Evolutionary conservation across 805 yeast species (phyloP), one percentile per base, ranked within the genome.

Genomic region (Kodamaea neixiangensis): DNA sequence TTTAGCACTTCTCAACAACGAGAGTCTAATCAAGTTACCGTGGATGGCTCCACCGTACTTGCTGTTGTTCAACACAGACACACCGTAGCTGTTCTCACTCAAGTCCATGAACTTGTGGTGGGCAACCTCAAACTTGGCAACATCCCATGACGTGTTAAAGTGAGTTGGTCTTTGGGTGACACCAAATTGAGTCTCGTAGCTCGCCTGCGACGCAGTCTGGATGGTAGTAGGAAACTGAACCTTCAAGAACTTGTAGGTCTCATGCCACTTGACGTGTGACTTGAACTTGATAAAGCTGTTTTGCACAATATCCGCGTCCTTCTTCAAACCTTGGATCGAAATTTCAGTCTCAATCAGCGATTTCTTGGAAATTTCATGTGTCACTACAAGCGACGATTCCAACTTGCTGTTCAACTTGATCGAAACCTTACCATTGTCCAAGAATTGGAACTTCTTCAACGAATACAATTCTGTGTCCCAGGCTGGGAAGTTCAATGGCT

Each of bases 401-500:
- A 86, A 71, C 11, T 87, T 83, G 29, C 86, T 85, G 38, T 69
- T 66, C 45, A 76, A 77, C 33, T 72, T 58, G 10, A 77, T 66
- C 35, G 70, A 64, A 5, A 78, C 69, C 19, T 76, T 72, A n/a
- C 76, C 76, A 11, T 57, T 57, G 6, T 56, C 51, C 48, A 75
- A 59, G 56, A 83, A 81, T 49, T 72, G 73, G 63, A 79, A 82
- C 62, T 86, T 90, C 59, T 86, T 89, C 51, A 89, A 78, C 0
- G 97, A 88, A 64, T 82, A 94, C 52, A 91, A 77, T 65, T 93
- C 99, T 0, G 98, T 93, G 65, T 93, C 99, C 99, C 99, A 93
- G 1, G 98, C 98, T 42, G 90, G 97, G 84, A 85, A 93, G 50
- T 79, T 85, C 61, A 89, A 74, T 7, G 99, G 99, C 55, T 89